Base-by-base conservation (phyloP, 2,329 filamentous ascomycete species). In the Botrytis cinerea region DNA sequence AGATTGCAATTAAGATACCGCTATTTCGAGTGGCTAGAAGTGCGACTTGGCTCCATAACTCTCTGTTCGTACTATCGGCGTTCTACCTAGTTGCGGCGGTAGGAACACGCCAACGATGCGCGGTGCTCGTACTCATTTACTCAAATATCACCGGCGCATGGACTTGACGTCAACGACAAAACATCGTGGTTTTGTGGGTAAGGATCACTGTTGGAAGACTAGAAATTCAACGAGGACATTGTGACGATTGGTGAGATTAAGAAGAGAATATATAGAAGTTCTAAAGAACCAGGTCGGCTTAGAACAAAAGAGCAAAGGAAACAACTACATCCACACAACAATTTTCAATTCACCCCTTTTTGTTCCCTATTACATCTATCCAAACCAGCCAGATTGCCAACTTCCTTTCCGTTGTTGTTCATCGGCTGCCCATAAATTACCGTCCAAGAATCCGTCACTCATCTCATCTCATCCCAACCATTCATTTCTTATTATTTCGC, bases 381-480 rank as follows among this genome's bases (percentile, higher is more conserved):
- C 66, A 57, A 57, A 14, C 28, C 63, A 66, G n/a, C 38, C n/a
- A 59, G 38, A 69, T 32, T 69, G 38, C 66, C 66, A 69, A 68
- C 48, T 59, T 32, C 10, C 38, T 43, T 43, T 38, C 38, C 38
- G 38, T 9, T 1, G 35, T 22, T n/a, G 35, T 28, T 20, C 63
- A n/a, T 18, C 40, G 38, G 38, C 38, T 20, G 25, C 38, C 61
- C 14, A 28, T 57, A 57, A 57, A 69, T 43, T 32, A 16, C 46
- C 38, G 12, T 32, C 51, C 38, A 12, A 57, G 38, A 68, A 28
- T 54, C 64, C 46, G 25, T 54, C 22, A 40, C 46, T 54, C 28
- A 28, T 69, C 25, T 14, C 61, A 63, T 63, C 38, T 61, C 45
- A 67, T 67, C 63, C 32, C 32, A 51, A 38, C 28, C 66, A 69